Conservation (phyloP, 768 basidiomycete species). For the Kwoniella botswanensis region DNA sequence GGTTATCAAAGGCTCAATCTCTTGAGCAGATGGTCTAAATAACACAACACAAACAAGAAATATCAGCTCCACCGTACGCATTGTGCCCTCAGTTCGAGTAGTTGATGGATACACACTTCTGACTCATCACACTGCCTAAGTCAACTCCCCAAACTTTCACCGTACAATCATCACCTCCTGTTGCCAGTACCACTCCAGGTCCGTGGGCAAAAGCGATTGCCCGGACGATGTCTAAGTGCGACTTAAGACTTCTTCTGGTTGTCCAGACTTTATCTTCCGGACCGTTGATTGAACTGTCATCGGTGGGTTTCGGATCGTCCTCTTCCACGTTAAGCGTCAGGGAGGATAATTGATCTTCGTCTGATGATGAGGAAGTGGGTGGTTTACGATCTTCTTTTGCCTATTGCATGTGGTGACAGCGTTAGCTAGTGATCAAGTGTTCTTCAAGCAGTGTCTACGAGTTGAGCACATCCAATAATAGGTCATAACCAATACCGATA, state of each 20-base stretch:
- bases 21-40: conserved; percentile 55
- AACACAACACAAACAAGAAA: background rate
- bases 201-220: conserved; percentile 77
- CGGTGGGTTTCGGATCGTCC: conserved; percentile 69
- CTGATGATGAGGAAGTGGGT: conserved; percentile 39
- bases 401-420: background rate
- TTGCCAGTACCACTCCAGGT: conserved; percentile 84
- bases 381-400: conserved; percentile 19
- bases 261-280: conserved; percentile 69
- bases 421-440: no score
- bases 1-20: conserved; percentile 90
- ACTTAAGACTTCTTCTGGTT: conserved; percentile 81
- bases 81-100: no score
- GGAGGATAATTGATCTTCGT: conserved; percentile 58
- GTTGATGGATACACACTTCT: conserved; percentile 66
- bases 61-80: no score
- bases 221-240: conserved; percentile 93
- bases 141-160: conserved; percentile 96
- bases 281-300: conserved; percentile 62
- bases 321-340: conserved; percentile 62
- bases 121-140: conserved; percentile 72
- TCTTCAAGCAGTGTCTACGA: no score
- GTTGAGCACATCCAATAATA: no score
- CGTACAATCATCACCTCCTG: conserved; percentile 91
- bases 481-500: no score